Evolutionary conservation across 164 flowering plant genomes (phyloP), one percentile per base, ranked within the genome.

Genomic region (Stephania yunnanensis): DNA sequence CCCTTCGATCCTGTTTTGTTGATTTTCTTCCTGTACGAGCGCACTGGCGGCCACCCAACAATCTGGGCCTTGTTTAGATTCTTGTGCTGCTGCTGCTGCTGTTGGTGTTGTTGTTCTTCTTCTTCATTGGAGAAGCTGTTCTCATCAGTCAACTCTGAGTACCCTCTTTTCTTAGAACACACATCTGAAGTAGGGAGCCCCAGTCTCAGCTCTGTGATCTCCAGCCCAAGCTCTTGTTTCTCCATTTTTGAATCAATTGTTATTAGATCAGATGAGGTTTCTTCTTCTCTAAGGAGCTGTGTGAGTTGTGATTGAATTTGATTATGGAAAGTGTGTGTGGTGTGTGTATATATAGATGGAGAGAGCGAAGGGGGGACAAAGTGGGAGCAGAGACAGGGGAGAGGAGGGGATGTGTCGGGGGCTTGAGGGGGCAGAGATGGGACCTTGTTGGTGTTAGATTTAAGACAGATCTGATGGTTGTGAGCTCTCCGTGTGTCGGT

Each of bases 141-240:
- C 6, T 78, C 80, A 4, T 76, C 87, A 13, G 68, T 75, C 7
- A 50, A 80, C 50, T 88, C 87, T 0, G 84, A 80, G 75, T 85
- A 88, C 30, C 68, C 84, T 91, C 94, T 85, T 82, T 92, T 92
- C 90, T 87, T 90, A 76, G 55, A 50, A 50, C 55, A 50, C 11
- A 10, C 3, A 48, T 48, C 13, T 10, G 11, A 11, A 8, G 11
- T 90, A 0, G 94, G 94, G 9, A 90, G 88, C 30, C 96, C 96
- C 80, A 93, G 64, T 78, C 89, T 84, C 63, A 93, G 89, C 89
- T 93, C 98, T 0, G 97, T 92, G 42, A 90, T 89, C 74, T 93
- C 96, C 12, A 89, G 82, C 36, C 87, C 95, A 11, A 86, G 77
- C 31, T 80, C 88, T 73, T 61, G 77, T 71, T 72, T 76, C 11